These are phyloP conservation scores for Thoreauomyces humboldtii DNA, from an alignment of 192 early-diverging fungal genomes.

Conservation along the genomic window DNA sequence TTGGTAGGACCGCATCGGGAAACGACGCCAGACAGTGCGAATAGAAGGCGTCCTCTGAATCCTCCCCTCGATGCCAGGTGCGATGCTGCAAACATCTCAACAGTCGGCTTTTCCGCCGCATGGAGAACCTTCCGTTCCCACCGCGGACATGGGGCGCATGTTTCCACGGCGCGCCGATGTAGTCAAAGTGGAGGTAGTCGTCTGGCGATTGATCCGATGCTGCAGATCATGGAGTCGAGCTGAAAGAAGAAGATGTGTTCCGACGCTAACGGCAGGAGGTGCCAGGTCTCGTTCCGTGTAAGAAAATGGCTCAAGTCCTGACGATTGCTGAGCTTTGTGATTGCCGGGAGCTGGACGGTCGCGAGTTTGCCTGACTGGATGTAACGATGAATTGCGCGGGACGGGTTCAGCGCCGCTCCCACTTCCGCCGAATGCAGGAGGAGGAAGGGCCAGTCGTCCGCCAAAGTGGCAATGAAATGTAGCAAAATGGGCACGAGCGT, in stretches of 20 bases:
- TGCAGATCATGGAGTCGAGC: constrained; percentile 19
- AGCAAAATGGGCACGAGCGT: constrained; percentile 12
- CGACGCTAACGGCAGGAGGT: not conserved
- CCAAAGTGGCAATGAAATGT: constrained; percentile 17
- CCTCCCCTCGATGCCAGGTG: not conserved
- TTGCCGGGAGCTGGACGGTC: not conserved
- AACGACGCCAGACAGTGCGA: constrained; percentile 1
- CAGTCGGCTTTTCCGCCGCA: constrained; percentile 12
- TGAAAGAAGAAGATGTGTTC: constrained; percentile 25
- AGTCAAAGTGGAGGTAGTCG: constrained; percentile 18
- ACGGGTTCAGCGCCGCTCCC: not conserved
- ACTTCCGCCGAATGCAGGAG: constrained; percentile 1
- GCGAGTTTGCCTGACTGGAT: constrained; percentile 11
- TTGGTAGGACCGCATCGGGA: constrained; percentile 19
- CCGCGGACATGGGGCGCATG: constrained; percentile 4
- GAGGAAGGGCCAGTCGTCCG: constrained; percentile 24
- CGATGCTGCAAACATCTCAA: constrained; percentile 14
- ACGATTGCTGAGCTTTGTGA: not conserved
- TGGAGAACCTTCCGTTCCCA: constrained; percentile 18
- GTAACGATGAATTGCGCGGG: constrained; percentile 3
- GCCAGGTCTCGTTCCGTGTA: constrained; percentile 4
- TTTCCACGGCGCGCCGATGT: constrained; percentile 21
- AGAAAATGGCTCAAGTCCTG: constrained; percentile 5
- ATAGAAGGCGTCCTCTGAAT: constrained; percentile 20
- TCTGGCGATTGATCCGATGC: constrained; percentile 1